These are phyloP conservation scores for Mycena chlorophos DNA, from an alignment of 768 basidiomycete genomes.

Conservation along the genomic window DNA sequence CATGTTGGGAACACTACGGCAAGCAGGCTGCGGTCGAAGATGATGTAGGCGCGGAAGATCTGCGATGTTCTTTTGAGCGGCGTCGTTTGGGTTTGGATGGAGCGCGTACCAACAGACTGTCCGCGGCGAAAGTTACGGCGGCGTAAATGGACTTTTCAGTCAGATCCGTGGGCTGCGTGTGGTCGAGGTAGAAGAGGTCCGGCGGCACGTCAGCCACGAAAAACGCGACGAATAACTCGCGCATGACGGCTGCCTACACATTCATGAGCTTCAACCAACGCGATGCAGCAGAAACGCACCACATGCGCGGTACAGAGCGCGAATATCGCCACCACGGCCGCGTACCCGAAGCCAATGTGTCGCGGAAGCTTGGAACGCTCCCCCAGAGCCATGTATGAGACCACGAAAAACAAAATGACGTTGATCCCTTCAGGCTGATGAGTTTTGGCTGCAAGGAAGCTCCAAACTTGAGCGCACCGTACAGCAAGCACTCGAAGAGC, in stretches of 20 bases:
- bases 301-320: not conserved
- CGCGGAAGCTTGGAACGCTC: not conserved
- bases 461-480: not conserved
- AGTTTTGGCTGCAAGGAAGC: not conserved
- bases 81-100: not conserved
- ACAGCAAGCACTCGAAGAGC: not conserved
- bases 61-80: not conserved
- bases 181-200: not conserved
- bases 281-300: not conserved
- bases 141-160: not conserved
- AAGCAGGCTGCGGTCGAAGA: not conserved
- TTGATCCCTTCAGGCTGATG: too few species aligned
- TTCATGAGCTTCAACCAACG: not conserved
- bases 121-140: not conserved
- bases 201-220: not conserved
- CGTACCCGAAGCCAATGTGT: not conserved
- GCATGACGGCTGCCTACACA: not conserved
- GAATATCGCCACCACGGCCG: not conserved
- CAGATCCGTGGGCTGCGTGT: not conserved
- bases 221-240: not conserved
- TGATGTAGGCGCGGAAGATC: not conserved
- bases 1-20: not conserved
- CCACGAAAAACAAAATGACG: not conserved
- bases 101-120: not conserved
- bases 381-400: not conserved